Conservation (phyloP, 1,139 yeast species). For the Chernovozyma aurita region DNA sequence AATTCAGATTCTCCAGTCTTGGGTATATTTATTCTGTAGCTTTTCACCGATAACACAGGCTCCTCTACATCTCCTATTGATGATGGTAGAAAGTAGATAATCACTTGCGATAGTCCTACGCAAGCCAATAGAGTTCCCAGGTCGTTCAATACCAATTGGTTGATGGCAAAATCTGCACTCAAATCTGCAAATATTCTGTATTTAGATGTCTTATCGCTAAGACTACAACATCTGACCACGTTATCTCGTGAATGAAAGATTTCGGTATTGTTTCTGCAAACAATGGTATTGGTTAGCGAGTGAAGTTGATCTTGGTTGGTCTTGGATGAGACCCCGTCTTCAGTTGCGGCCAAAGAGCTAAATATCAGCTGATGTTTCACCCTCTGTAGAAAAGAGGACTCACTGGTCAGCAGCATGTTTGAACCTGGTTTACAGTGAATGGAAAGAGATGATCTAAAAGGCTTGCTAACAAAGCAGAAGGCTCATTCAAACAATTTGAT, state of each 20-base stretch:
- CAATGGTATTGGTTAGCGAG: slow-evolving; percentile 1
- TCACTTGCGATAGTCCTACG: slow-evolving; percentile 24
- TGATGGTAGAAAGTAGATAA: slow-evolving; percentile 23
- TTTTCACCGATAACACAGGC: slow-evolving; percentile 12
- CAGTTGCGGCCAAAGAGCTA: no score
- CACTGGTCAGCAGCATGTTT: no score
- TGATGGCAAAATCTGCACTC: slow-evolving; percentile 16
- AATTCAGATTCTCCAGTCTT: no score
- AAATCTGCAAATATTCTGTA: slow-evolving; percentile 16
- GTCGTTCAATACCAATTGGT: slow-evolving; percentile 23
- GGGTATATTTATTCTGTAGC: background rate
- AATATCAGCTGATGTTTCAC: no score
- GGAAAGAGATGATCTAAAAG: no score
- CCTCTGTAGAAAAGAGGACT: no score
- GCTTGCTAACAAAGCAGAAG: no score
- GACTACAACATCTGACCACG: slow-evolving; percentile 25
- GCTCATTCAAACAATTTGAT: no score
- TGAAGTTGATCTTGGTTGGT: no score
- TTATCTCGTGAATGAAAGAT: slow-evolving; percentile 28
- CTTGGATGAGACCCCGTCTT: no score
- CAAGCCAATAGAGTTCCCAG: slow-evolving; percentile 31
- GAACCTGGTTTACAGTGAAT: no score
- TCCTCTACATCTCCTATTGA: slow-evolving; percentile 8
- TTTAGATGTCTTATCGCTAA: slow-evolving; percentile 18
- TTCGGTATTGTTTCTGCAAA: slow-evolving; percentile 21